Conservation (phyloP, 1,284 basidiomycete species). For the Trichosporon ovoides region DNA sequence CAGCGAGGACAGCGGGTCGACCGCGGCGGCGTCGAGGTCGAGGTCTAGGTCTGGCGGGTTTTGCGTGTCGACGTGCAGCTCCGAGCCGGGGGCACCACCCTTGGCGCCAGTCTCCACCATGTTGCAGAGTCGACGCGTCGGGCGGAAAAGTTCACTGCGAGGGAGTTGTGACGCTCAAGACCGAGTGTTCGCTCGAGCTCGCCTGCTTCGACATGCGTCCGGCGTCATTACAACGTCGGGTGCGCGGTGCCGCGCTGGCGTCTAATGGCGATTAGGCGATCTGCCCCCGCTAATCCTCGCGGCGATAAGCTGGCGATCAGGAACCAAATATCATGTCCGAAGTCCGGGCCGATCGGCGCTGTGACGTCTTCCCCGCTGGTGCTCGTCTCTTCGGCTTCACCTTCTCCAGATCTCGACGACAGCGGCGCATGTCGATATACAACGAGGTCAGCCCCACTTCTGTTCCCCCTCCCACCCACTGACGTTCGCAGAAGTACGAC, state of each 20-base stretch:
- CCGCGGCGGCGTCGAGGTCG: neutral
- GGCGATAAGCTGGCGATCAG: neutral
- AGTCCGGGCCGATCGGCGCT: neutral
- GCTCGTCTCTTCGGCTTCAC: neutral
- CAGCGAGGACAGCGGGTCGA: slow-evolving; percentile 26
- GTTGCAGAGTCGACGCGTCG: neutral
- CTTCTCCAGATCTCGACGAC: neutral
- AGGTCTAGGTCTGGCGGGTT: neutral
- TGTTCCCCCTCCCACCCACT: neutral
- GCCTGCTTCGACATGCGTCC: neutral
- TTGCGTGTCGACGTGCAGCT: slow-evolving; percentile 5
- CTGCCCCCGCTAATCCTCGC: neutral
- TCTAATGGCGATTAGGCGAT: neutral
- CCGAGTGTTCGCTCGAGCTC: too few species aligned
- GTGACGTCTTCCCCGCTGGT: too few species aligned
- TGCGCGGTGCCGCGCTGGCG: neutral
- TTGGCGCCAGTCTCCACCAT: slow-evolving; percentile 1
- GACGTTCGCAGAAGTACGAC: slow-evolving; percentile 14
- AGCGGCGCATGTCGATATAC: slow-evolving; percentile 16
- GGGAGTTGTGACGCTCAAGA: too few species aligned
- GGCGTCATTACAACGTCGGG: neutral
- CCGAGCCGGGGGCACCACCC: neutral
- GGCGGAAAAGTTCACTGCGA: neutral
- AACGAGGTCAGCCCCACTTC: slow-evolving; percentile 14
- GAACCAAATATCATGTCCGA: slow-evolving; percentile 12